Base-by-base conservation (phyloP, 2,329 filamentous ascomycete genomes). In the Celoporthe dispersa region DNA sequence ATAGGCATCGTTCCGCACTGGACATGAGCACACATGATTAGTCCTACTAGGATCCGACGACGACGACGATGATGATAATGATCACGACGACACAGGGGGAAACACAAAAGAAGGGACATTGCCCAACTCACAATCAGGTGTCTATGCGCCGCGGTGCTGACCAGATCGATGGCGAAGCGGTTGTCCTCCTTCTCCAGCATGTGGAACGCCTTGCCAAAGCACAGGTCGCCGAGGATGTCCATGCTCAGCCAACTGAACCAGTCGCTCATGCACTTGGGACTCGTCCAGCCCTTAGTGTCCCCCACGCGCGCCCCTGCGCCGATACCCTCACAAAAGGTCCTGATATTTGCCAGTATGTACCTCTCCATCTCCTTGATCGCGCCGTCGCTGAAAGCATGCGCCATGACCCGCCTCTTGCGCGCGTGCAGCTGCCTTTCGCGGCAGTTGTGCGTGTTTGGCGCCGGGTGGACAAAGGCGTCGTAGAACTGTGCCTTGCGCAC, bases 1-100 rank as follows among this genome's bases (percentile, higher is more conserved):
- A 91, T 83, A 72, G 91, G 90, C 87, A 92, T 92, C 11, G 91
- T 90, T 57, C 91, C 91, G 77, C 90, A 92, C 88, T 91, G 66
- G 48, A 44, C 14, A n/a, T 55, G 11, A 48, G 8, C 35, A 51
- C 51, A 9, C 37, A 33, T 44, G 12, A 2, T 60, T 22, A 48
- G 39, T 9, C 28, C 35, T 63, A 8, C 16, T 63, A 7, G 44
- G 19, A 11, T 2, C 22, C 16, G 41, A 22, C 16, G 19, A 48
- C 6, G 41, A 22, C 16, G 41, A 44, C 8, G 41, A 44, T 22
- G 41, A 44, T 3, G 41, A 48, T 11, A 7, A 11, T n/a, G 22
- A n/a, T 22, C n/a, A n/a, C n/a, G n/a, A n/a, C n/a, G n/a, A 60
- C 6, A 60, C n/a, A n/a, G 22, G 2, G 8, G 33, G 59, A 4